Evolutionary conservation across 495 filamentous ascomycete species (phyloP).

Genomic region (Neurospora intermedia): DNA sequence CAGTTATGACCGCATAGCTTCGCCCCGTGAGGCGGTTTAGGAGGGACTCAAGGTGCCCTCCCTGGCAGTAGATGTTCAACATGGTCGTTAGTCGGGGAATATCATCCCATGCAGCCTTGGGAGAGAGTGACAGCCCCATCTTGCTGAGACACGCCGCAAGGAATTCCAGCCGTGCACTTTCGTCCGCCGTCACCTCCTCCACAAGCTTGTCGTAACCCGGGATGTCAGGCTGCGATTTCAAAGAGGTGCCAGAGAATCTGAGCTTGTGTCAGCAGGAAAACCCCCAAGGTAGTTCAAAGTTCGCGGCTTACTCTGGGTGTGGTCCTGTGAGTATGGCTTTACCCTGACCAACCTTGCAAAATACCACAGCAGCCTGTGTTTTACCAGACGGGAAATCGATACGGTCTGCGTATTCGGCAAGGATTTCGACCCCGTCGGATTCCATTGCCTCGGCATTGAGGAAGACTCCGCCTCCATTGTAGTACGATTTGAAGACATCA

Average conservation of each 20-base stretch:
- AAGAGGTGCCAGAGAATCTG: slow-evolving; percentile 76
- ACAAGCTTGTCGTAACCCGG: slow-evolving; percentile 59
- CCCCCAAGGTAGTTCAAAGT: background rate
- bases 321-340: slow-evolving; percentile 72
- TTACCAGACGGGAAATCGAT: slow-evolving; percentile 69
- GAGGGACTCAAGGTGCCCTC: background rate
- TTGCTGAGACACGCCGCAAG: slow-evolving; percentile 74
- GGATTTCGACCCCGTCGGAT: slow-evolving; percentile 59
- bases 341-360: slow-evolving; percentile 81
- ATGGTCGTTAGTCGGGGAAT: background rate
- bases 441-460: slow-evolving; percentile 58
- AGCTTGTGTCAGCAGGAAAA: background rate
- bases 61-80: background rate
- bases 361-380: slow-evolving; percentile 68
- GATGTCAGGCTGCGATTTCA: slow-evolving; percentile 50
- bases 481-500: slow-evolving; percentile 64
- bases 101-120: slow-evolving; percentile 56
- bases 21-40: background rate
- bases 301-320: slow-evolving; percentile 73
- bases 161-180: slow-evolving; percentile 60
- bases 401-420: slow-evolving; percentile 69
- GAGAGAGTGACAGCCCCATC: slow-evolving; percentile 73
- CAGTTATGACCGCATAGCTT: background rate
- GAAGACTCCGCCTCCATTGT: slow-evolving; percentile 95
- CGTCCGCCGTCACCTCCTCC: slow-evolving; percentile 57